Evolutionary conservation across 2,329 filamentous ascomycete species (phyloP).

Genomic region (Lecanoromycetidae sp.): DNA sequence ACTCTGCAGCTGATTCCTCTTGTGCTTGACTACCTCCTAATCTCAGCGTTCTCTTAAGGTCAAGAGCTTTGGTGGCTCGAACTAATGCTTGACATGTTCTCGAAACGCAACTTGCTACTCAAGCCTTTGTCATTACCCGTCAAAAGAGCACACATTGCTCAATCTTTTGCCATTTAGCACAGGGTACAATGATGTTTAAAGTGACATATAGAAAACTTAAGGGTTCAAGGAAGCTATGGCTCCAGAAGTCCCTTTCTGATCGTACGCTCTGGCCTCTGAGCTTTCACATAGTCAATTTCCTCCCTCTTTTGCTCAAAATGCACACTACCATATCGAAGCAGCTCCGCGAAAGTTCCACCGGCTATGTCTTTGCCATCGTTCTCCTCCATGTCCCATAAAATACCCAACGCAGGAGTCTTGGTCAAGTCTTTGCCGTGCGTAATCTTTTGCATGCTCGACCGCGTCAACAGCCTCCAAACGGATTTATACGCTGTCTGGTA

Average conservation of each 20-base stretch:
- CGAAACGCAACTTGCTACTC: too few species aligned
- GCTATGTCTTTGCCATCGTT: slow-evolving; percentile 21
- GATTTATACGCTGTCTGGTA: neutral
- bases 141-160: too few species aligned
- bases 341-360: slow-evolving; percentile 24
- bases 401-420: slow-evolving; percentile 18
- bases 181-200: too few species aligned
- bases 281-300: slow-evolving; percentile 14
- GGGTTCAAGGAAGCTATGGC: slow-evolving; percentile 9
- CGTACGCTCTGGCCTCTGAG: slow-evolving; percentile 14
- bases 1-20: too few species aligned
- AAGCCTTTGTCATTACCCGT: too few species aligned
- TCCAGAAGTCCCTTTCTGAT: slow-evolving; percentile 20
- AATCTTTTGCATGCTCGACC: neutral
- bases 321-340: slow-evolving; percentile 23
- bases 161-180: too few species aligned
- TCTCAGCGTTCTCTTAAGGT: too few species aligned
- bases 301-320: slow-evolving; percentile 23
- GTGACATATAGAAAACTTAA: too few species aligned
- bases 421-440: slow-evolving; percentile 24
- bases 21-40: too few species aligned
- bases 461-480: neutral
- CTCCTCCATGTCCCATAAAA: slow-evolving; percentile 21
- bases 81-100: too few species aligned
- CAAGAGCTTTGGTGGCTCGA: too few species aligned